Evolutionary conservation across 768 basidiomycete species (phyloP), one percentile per base, ranked within the genome.

Genomic region (Pisolithus tinctorius): DNA sequence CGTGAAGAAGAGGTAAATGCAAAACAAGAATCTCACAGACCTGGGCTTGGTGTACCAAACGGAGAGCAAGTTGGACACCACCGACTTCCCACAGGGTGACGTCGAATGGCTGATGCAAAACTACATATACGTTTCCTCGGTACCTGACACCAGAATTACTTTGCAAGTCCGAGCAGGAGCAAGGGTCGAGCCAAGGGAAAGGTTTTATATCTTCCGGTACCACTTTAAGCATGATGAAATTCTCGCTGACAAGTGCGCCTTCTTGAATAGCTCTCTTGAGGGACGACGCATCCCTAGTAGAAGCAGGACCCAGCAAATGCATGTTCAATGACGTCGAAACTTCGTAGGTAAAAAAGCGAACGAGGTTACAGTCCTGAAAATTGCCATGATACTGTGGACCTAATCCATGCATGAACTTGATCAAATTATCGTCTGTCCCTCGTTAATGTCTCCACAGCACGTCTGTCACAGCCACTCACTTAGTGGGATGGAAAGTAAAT

Each of bases 261-360:
- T 74, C 67, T 50, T 68, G 69, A 49, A 79, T 61, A 0, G 68
- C 74, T 41, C 67, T 67, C 43, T 69, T 66, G 25, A 79, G 59
- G 3, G 65, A 55, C 44, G 52, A 78, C 59, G 10, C 62, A 55
- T 13, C 62, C 48, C 45, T 78, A 71, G 6, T 66, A 56, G 46
- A 79, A 60, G 11, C 75, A 72, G 52, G 76, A 60, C 4, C 79
- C 76, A 75, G 72, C 16, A 93, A 69, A 57, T 82, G 82, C 74
- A 93, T 88, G 61, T 88, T 91, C 48, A 93, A 73, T 0, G 88
- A 88, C 0, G 90, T 89, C 4, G 85, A 81, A 0, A 87, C 86
- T 57, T 90, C 86, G 63, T 93, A 93, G 0, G 90, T 93, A 45
- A 93, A 69, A 63, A 91, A 91, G 42, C 79, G 83, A 56, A 82